Conservation (phyloP, 352 stramenopile genomes). For the Globisporangium yorkense region DNA sequence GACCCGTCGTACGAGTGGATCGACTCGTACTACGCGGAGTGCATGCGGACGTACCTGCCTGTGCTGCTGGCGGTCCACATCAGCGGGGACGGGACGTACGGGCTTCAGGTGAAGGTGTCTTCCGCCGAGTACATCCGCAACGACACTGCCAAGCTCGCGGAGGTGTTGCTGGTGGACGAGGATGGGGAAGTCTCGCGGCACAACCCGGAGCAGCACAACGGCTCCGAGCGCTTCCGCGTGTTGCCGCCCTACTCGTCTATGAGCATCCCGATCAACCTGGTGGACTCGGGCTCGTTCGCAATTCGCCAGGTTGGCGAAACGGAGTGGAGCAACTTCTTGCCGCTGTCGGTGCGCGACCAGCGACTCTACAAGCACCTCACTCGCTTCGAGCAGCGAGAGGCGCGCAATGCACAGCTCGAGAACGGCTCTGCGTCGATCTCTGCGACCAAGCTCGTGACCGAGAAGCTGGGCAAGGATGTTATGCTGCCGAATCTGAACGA, state of each 20-base stretch:
- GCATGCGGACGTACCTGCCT: slow-evolving; percentile 60
- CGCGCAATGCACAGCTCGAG: slow-evolving; percentile 49
- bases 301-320: slow-evolving; percentile 83
- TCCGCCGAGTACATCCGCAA: slow-evolving; percentile 71
- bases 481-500: slow-evolving; percentile 40
- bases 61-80: slow-evolving; percentile 67
- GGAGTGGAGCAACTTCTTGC: slow-evolving; percentile 78
- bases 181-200: slow-evolving; percentile 35
- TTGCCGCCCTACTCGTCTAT: slow-evolving; percentile 45
- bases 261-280: slow-evolving; percentile 69
- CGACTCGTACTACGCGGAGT: slow-evolving; percentile 72
- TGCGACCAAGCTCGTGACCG: slow-evolving; percentile 45
- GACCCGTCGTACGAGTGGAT: slow-evolving; percentile 83
- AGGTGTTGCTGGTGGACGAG: slow-evolving; percentile 65
- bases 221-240: slow-evolving; percentile 46
- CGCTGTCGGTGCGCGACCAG: slow-evolving; percentile 65
- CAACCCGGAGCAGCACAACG: slow-evolving; percentile 50
- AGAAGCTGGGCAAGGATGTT: slow-evolving; percentile 66
- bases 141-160: slow-evolving; percentile 65
- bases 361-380: slow-evolving; percentile 72
- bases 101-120: slow-evolving; percentile 75
- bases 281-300: slow-evolving; percentile 62
- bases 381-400: slow-evolving; percentile 61
- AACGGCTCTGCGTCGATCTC: slow-evolving; percentile 31
- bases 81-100: slow-evolving; percentile 61